Conservation (phyloP, 1,284 basidiomycete species). For the Termitomyces sp. region DNA sequence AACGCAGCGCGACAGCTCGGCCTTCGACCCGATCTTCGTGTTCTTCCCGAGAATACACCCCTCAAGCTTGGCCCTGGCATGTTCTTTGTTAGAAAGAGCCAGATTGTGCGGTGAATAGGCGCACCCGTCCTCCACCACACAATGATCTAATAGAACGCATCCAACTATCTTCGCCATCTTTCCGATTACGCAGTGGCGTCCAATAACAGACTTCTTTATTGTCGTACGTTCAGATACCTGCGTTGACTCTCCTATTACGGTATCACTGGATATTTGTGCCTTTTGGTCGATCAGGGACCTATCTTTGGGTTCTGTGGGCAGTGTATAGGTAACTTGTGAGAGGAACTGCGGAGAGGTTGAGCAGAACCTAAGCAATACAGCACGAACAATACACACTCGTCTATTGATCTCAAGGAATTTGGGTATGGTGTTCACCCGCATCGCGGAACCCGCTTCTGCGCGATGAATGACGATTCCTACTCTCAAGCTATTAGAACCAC, state of each 20-base stretch:
- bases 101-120: constrained; percentile 3
- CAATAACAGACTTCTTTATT: constrained; percentile 87
- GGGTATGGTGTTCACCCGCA: constrained; percentile 80
- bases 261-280: constrained; percentile 84
- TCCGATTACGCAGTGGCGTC: constrained; percentile 85
- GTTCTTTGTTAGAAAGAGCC: neutral
- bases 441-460: constrained; percentile 53
- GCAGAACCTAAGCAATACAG: neutral
- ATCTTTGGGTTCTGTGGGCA: constrained; percentile 57
- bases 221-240: constrained; percentile 79
- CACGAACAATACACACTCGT: constrained; percentile 41
- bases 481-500: constrained; percentile 42
- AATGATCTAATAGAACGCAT: constrained; percentile 90
- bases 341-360: constrained; percentile 39
- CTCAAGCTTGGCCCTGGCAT: constrained; percentile 78
- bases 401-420: constrained; percentile 83
- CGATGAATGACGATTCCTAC: constrained; percentile 60
- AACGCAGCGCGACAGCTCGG: constrained; percentile 78
- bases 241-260: constrained; percentile 77
- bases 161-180: constrained; percentile 81
- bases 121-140: constrained; percentile 82
- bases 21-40: constrained; percentile 77
- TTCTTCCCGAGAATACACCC: constrained; percentile 83
- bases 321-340: constrained; percentile 42
- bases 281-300: constrained; percentile 68